phyloP scores from a whole-genome alignment of 441 rosid genomes.

The Capsella rubella region DNA sequence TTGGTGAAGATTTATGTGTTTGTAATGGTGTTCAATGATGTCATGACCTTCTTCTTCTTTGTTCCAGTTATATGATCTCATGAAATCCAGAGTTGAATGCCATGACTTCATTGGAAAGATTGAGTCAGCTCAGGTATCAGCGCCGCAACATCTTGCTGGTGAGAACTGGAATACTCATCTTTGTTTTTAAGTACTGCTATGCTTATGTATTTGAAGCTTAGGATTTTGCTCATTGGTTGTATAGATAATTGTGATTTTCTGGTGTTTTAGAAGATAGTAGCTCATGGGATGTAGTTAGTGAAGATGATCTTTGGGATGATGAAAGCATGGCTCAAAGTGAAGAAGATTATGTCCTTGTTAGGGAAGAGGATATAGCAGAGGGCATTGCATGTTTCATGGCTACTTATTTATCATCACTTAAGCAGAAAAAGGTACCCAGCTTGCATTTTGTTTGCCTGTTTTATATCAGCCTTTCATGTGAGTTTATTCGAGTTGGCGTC shows the following conservation, averaged over 20 bases:
- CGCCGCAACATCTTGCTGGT: constrained; percentile 59
- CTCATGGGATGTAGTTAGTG: constrained; percentile 80
- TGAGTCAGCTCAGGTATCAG: constrained; percentile 60
- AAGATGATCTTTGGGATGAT: constrained; percentile 73
- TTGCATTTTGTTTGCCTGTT: neutral
- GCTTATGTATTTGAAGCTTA: neutral
- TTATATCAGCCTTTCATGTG: neutral
- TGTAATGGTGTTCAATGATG: neutral
- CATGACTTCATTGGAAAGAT: constrained; percentile 76
- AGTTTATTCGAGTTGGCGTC: neutral
- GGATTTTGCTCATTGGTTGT: neutral
- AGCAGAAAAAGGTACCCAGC: constrained; percentile 71
- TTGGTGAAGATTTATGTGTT: neutral
- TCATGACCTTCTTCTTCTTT: neutral
- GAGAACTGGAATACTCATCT: constrained; percentile 28
- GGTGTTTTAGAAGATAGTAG: constrained; percentile 64
- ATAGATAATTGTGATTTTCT: constrained; percentile 29
- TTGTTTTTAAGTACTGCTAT: neutral
- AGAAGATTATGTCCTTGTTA: constrained; percentile 83
- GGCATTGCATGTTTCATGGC: constrained; percentile 89
- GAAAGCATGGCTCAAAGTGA: constrained; percentile 49
- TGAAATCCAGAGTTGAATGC: constrained; percentile 76
- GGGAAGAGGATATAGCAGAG: constrained; percentile 86
- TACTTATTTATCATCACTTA: constrained; percentile 74
- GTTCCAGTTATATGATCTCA: constrained; percentile 76